These are phyloP conservation scores for Elongisporangium anandrum DNA, from an alignment of 352 stramenopile genomes.

Conservation along the genomic window DNA sequence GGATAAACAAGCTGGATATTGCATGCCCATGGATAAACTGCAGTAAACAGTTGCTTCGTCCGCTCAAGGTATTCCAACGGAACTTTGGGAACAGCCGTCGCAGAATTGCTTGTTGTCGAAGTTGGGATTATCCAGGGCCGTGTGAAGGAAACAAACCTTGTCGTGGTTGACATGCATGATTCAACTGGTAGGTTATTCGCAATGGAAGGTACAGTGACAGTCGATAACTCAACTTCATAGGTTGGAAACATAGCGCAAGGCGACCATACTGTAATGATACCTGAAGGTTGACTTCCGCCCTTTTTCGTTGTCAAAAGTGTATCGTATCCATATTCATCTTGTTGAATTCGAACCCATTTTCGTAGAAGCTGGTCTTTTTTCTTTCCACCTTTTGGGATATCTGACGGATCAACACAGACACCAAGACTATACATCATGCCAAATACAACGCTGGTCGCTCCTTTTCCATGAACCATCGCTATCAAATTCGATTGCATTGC, in stretches of 20 bases:
- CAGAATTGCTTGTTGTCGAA: not conserved
- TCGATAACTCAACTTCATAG: conserved; percentile 21
- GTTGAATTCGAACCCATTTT: conserved; percentile 36
- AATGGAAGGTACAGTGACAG: not conserved
- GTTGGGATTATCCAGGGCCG: not conserved
- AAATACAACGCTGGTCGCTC: conserved; percentile 22
- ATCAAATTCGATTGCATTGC: conserved; percentile 32
- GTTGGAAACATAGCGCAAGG: conserved; percentile 42
- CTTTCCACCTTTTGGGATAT: conserved; percentile 22
- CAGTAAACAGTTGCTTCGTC: conserved; percentile 23
- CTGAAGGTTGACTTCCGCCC: conserved; percentile 7
- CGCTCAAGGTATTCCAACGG: conserved; percentile 15
- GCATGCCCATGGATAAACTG: conserved; percentile 17
- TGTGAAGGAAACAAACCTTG: conserved; percentile 7
- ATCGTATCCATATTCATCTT: conserved; percentile 40
- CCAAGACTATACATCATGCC: conserved; percentile 28
- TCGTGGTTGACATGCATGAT: conserved; percentile 2
- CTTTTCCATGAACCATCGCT: conserved; percentile 4
- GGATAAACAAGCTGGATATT: conserved; percentile 25
- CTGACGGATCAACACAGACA: conserved; percentile 15
- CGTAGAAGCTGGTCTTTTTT: conserved; percentile 13
- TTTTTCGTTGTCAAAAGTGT: conserved; percentile 21
- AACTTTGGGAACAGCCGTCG: conserved; percentile 1
- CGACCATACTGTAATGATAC: conserved; percentile 36
- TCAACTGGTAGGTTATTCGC: conserved; percentile 2